Evolutionary conservation across 139 green algal species (phyloP), one percentile per base, ranked within the genome.

Genomic region (Coelastrella sp.): DNA sequence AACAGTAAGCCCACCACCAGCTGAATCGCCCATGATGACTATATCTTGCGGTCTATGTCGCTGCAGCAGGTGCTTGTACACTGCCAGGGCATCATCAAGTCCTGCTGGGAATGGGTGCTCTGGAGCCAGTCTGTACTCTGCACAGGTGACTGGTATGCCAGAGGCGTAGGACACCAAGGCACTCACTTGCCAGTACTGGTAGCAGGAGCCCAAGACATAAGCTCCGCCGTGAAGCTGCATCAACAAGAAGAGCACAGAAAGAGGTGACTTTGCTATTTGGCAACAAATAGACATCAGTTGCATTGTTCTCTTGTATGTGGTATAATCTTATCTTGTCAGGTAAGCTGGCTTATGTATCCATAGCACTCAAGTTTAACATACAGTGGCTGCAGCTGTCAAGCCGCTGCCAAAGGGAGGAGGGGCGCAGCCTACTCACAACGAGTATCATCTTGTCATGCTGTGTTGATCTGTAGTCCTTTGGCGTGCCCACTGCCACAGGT

Each of bases 91-190:
- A 66, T 80, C 80, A 48, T 86, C 37, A 7, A 86, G 23, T 1
- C 45, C 80, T 30, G 80, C 80, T 25, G 80, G 80, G 35, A 50
- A 80, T 2, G 80, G 45, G 48, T 86, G 80, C 50, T 80, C 48
- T 5, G 80, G 80, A 3, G 67, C 80, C 32, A 86, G 48, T 3
- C 67, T 57, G 67, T 80, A 86, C 5, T 86, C 67, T 21, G 80
- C 80, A 43, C 66, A 71, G 25, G 43, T 19, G 34, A 80, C 67
- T 32, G 37, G 38, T 7, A 82, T 4, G 34, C 23, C 35, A 13
- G 75, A 34, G 27, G 27, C 15, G 30, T 66, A 37, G 11, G 72
- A 27, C 6, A 45, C 30, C 17, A 62, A 30, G n/a, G 72, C 45
- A 9, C 30, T 25, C 9, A 80, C 41, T 11, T 79, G 69, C 69